phyloP scores from a whole-genome alignment of 140 eudicot genomes.

The Flaveria floridana region DNA sequence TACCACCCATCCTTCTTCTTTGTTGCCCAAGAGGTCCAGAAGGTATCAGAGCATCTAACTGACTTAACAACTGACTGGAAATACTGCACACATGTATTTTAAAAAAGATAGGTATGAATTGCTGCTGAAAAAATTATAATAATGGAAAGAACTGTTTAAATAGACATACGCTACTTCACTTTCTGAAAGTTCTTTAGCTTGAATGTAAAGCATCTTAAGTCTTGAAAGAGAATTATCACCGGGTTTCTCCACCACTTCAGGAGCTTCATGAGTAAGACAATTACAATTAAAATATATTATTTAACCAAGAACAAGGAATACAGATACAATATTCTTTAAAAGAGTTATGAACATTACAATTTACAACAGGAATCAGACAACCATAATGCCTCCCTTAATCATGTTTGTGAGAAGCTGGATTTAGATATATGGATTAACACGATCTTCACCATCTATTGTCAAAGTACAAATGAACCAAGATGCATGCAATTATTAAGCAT shows the following conservation, averaged over 20 bases:
- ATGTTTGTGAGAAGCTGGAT: neutral
- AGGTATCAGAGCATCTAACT: constrained; percentile 69
- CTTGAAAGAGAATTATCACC: constrained; percentile 69
- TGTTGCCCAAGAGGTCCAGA: constrained; percentile 84
- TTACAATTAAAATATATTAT: neutral
- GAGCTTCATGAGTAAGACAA: constrained; percentile 52
- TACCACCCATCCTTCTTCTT: constrained; percentile 72
- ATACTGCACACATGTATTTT: constrained; percentile 46
- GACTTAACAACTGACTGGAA: constrained; percentile 54
- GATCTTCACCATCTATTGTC: neutral
- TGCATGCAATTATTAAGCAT: neutral
- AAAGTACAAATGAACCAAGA: neutral
- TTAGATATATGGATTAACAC: neutral
- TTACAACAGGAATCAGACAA: neutral
- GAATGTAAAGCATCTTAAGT: constrained; percentile 73
- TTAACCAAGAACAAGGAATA: constrained; percentile 16
- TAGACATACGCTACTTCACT: constrained; percentile 62
- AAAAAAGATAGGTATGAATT: neutral
- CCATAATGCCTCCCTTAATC: neutral
- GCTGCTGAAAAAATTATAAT: neutral
- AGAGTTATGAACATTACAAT: neutral
- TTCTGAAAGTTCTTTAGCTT: constrained; percentile 82
- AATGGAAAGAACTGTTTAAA: neutral
- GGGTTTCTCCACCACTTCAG: constrained; percentile 83
- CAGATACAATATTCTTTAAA: neutral